Evolutionary conservation across 2,329 filamentous ascomycete genomes (phyloP), one percentile per base, ranked within the genome.

Genomic region (Epichloe uncinata): DNA sequence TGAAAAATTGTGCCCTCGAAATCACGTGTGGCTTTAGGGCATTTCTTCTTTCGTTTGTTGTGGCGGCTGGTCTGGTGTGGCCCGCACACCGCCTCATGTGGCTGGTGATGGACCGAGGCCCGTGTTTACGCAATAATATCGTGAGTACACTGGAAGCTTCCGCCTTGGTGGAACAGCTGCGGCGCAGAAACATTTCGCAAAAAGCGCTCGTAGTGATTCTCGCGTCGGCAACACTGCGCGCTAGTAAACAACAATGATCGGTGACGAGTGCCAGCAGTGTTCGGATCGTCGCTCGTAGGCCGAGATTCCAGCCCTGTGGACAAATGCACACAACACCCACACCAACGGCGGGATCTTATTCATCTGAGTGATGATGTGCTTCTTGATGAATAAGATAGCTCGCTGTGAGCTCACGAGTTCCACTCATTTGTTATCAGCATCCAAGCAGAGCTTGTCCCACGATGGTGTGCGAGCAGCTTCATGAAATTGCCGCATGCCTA

Each of bases 11-110:
- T 63, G 65, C 65, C 65, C 66, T 67, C 50, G 26, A 34, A 26
- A 52, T 68, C 66, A 68, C 65, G 66, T 68, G 66, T 20, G 18
- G 11, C 16, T 18, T 57, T 65, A 66, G 65, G 64, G 64, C 57
- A 60, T 30, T 35, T 18, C n/a, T 47, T 43, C 43, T 26, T 13
- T 26, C 9, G 3, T 9, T 20, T 37, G 18, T 18, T 16, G 26
- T 34, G 50, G 49, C 51, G 52, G 51, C 51, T 51, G 26, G 18
- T 1, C 36, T 16, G 34, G 9, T 20, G 40, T 40, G 45, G 30
- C 38, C 13, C 1, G 18, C 6, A 34, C 46, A 47, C 46, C 41
- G 53, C 53, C 51, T 22, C 38, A 34, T 50, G 48, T 51, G 54
- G 49, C 52, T 49, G 26, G 5, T 42, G 22, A 12, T 34, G 18